Evolutionary conservation across 345 rosid genomes (phyloP).

Genomic region (Camelina neglecta): DNA sequence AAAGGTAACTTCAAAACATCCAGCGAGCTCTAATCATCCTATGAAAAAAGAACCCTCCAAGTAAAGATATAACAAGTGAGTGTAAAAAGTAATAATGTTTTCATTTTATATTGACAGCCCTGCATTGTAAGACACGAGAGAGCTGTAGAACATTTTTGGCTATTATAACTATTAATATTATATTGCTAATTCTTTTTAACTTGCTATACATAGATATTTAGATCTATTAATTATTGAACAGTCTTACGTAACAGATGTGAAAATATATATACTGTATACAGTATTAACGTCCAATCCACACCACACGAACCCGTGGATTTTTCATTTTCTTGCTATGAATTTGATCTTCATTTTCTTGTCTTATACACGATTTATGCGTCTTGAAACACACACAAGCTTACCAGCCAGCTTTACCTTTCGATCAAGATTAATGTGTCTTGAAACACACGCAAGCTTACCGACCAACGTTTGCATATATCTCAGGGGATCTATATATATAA

Average conservation of each 20-base stretch:
- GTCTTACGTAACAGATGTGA: neutral
- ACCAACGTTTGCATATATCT: neutral
- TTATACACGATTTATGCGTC: neutral
- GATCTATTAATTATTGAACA: neutral
- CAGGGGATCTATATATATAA: too few species aligned
- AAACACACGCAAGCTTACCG: neutral
- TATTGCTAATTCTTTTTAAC: neutral
- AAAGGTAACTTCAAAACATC: neutral
- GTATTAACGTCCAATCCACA: neutral
- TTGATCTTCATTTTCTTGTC: neutral
- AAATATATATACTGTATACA: too few species aligned
- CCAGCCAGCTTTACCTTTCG: neutral
- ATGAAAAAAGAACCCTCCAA: neutral
- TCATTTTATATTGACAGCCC: neutral
- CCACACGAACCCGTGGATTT: neutral
- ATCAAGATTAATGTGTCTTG: neutral
- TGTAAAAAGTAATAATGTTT: neutral
- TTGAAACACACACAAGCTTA: constrained; percentile 1
- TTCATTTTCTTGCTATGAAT: neutral
- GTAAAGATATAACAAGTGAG: neutral
- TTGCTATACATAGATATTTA: neutral
- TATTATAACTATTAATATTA: neutral
- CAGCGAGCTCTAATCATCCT: neutral
- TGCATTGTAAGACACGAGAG: neutral
- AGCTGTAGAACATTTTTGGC: neutral